Conservation (phyloP, 306 rosid species). For the Cucurbita moschata region DNA sequence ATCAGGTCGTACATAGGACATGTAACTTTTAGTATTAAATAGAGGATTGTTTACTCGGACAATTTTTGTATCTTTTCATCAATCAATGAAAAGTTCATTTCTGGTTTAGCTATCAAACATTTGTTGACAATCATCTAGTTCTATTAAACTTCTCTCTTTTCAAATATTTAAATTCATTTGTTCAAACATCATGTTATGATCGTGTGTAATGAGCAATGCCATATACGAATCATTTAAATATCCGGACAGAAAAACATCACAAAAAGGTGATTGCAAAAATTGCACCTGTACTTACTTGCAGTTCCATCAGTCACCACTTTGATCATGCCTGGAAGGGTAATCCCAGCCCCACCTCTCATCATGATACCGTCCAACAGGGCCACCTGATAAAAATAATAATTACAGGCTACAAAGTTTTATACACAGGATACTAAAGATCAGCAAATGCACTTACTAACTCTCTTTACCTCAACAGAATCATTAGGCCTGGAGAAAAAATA, state of each 20-base stretch:
- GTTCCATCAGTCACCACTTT: constrained; percentile 77
- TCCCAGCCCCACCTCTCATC: constrained; percentile 94
- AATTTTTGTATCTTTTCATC: not conserved
- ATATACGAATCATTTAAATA: not conserved
- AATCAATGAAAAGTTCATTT: not conserved
- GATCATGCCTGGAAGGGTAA: constrained; percentile 82
- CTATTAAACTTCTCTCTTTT: not conserved
- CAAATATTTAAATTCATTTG: not conserved
- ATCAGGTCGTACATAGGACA: not conserved
- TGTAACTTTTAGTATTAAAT: not conserved
- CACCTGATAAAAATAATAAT: constrained; percentile 30
- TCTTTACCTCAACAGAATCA: constrained; percentile 1
- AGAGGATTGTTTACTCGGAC: not conserved
- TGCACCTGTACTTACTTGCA: constrained; percentile 28
- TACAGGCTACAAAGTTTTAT: not conserved
- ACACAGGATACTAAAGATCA: not conserved
- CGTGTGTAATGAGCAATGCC: not conserved
- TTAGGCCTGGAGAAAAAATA: not conserved
- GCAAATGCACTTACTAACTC: not conserved
- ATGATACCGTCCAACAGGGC: constrained; percentile 78
- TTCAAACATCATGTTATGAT: not conserved
- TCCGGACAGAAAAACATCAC: not conserved
- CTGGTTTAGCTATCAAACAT: not conserved
- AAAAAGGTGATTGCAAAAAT: not conserved
- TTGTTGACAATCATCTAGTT: not conserved